A percentile compares a stretch with the other conserved stretches of the same genome.
Conservation (phyloP, 768 basidiomycete species). For the Lenzites betulinus region DNA sequence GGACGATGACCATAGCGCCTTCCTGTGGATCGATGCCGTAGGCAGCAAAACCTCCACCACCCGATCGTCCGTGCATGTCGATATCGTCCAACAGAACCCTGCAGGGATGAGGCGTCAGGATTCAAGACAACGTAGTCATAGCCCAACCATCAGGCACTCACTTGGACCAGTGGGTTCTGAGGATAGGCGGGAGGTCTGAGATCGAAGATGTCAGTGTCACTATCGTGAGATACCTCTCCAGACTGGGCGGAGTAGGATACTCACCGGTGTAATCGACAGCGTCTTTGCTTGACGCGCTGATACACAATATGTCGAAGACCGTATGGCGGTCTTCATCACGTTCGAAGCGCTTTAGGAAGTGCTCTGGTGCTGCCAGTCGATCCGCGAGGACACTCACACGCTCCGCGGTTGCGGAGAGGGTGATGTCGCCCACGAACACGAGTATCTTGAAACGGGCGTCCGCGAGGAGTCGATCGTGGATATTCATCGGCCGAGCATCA, state of each 20-base stretch:
- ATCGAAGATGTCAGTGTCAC: not conserved
- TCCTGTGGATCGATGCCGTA: conserved; percentile 44
- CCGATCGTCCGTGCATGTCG: conserved; percentile 44
- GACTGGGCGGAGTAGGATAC: no score
- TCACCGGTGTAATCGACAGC: conserved; percentile 22
- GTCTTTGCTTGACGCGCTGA: conserved; percentile 12
- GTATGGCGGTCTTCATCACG: conserved; percentile 25
- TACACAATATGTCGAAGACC: conserved; percentile 13
- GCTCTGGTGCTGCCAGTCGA: conserved; percentile 16
- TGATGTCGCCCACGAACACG: conserved; percentile 46
- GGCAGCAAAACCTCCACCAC: conserved; percentile 60
- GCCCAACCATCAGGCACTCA: conserved; percentile 31
- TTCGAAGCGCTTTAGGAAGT: conserved; percentile 25
- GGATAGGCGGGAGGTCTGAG: conserved; percentile 44
- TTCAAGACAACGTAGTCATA: no score
- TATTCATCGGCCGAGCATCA: conserved; percentile 47
- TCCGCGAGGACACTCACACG: not conserved
- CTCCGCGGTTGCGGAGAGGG: conserved; percentile 19
- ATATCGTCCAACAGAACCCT: conserved; percentile 65
- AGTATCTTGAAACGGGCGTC: conserved; percentile 53
- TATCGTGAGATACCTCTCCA: no score
- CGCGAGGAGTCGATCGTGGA: conserved; percentile 51
- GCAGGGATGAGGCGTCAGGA: not conserved
- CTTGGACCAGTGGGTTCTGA: conserved; percentile 65
- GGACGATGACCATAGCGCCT: conserved; percentile 54